Evolutionary conservation across 2,329 filamentous ascomycete species (phyloP), one percentile per base, ranked within the genome.

Genomic region (Xylariales sp.): DNA sequence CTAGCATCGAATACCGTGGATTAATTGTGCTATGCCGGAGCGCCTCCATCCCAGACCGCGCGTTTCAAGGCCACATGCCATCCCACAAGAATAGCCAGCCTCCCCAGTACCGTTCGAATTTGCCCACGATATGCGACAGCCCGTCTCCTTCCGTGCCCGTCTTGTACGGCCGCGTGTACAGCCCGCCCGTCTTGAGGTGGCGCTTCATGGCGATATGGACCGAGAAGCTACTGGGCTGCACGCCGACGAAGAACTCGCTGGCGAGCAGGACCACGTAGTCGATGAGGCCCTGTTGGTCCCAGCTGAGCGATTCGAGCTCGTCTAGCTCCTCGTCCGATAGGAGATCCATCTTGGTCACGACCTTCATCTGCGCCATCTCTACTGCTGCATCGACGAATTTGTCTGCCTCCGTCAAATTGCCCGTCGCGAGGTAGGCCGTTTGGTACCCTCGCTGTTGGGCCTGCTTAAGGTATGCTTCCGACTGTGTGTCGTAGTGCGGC

Each of bases 71-170:
- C 81, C 81, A 83, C 71, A 83, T 75, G 4, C 80, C 79, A 61
- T 83, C 81, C 72, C 78, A 83, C 79, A 85, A 82, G 69, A 82
- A 85, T 65, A 84, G 77, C 83, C 83, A 85, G 67, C 83, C 82
- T 12, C 81, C 79, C 80, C 80, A 85, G 74, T 84, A 85, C 52
- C 77, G 78, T 5, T 82, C 78, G 50, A 82, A 84, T 28, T 79
- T 78, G 0, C 83, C 83, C 18, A 83, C 78, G 10, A 85, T 75
- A 70, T 80, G 81, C 28, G 81, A 83, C 34, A 78, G 73, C 0
- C 78, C 79, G 62, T 85, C 83, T 1, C 81, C 81, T 2, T 80
- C 79, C 2, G 78, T 79, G 10, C 79, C 81, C n/a, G 80, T 75
- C 71, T 76, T 82, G 78, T 82, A 85, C 1, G 81, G 81, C 58